A percentile compares a stretch with the other conserved stretches of the same genome.
These are phyloP conservation scores for Trametes coccinea DNA, from an alignment of 768 basidiomycete species.

Conservation along the genomic window DNA sequence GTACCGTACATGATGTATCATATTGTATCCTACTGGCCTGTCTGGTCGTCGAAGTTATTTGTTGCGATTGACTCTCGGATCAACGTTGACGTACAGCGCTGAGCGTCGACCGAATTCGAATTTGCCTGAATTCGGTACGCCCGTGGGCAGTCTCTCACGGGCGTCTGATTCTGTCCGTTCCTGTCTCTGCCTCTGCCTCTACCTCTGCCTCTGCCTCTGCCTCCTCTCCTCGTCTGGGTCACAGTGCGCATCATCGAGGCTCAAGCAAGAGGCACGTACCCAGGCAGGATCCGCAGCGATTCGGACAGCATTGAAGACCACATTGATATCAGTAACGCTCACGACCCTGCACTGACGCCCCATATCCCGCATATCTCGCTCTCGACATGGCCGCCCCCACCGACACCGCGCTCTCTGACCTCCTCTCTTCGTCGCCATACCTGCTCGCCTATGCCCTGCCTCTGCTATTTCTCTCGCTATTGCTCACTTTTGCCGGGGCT, in stretches of 20 bases:
- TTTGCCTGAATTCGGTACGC: background rate
- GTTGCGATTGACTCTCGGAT: too few species aligned
- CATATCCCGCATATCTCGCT: background rate
- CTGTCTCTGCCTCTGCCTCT: too few species aligned
- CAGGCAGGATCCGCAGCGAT: too few species aligned
- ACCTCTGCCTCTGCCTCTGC: too few species aligned
- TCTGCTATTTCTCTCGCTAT: constrained; percentile 56
- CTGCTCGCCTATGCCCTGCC: constrained; percentile 59
- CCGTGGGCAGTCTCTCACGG: background rate
- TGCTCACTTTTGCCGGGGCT: constrained; percentile 65
- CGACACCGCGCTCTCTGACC: constrained; percentile 26
- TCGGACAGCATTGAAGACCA: too few species aligned
- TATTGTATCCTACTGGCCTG: too few species aligned
- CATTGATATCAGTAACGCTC: background rate
- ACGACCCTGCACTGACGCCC: constrained; percentile 9
- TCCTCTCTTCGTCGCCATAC: constrained; percentile 51
- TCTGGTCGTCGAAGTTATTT: too few species aligned
- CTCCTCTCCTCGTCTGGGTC: too few species aligned
- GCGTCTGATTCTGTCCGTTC: background rate
- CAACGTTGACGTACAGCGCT: too few species aligned
- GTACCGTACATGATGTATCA: background rate
- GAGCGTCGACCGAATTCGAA: too few species aligned
- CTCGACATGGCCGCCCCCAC: constrained; percentile 16
- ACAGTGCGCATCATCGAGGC: too few species aligned
- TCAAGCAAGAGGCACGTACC: too few species aligned